A percentile compares a stretch with the other conserved stretches of the same genome.
These are phyloP conservation scores for Priceomyces castillae DNA, from an alignment of 805 yeast genomes.

Conservation along the genomic window DNA sequence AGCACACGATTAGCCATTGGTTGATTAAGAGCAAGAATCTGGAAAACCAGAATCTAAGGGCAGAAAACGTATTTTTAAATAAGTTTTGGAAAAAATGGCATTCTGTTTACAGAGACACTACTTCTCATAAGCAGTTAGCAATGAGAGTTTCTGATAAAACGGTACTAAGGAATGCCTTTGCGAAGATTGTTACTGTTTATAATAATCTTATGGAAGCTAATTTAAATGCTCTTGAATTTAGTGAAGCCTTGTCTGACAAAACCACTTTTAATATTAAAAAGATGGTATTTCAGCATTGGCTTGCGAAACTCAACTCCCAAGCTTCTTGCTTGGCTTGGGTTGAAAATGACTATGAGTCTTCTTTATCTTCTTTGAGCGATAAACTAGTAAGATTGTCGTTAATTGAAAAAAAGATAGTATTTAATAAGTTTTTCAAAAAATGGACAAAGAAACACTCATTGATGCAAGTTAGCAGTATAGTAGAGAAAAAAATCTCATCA, in stretches of 20 bases:
- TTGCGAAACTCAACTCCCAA: slow-evolving; percentile 7
- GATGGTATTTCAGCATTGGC: slow-evolving; percentile 12
- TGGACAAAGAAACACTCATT: slow-evolving; percentile 14
- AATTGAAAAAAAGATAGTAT: slow-evolving; percentile 15
- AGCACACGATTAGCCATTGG: neutral
- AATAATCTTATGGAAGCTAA: neutral
- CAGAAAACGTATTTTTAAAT: neutral
- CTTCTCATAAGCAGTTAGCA: neutral
- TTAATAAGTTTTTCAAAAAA: slow-evolving; percentile 11
- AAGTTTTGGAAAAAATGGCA: neutral
- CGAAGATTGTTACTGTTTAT: neutral
- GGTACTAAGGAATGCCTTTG: neutral
- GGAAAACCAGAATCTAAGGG: neutral
- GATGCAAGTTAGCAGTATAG: slow-evolving; percentile 1
- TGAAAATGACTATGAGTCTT: neutral
- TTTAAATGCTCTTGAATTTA: neutral
- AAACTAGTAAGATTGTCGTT: slow-evolving; percentile 13
- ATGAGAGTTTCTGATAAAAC: neutral
- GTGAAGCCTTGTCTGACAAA: neutral
- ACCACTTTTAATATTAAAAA: neutral
- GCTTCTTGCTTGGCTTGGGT: neutral
- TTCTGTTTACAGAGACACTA: neutral
- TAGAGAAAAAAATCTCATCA: slow-evolving; percentile 5
- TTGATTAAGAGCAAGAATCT: neutral
- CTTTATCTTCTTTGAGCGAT: slow-evolving; percentile 5